A percentile compares a stretch with the other conserved stretches of the same genome.
Conservation (phyloP, 1,284 basidiomycete species). For the Irpex sp. region DNA sequence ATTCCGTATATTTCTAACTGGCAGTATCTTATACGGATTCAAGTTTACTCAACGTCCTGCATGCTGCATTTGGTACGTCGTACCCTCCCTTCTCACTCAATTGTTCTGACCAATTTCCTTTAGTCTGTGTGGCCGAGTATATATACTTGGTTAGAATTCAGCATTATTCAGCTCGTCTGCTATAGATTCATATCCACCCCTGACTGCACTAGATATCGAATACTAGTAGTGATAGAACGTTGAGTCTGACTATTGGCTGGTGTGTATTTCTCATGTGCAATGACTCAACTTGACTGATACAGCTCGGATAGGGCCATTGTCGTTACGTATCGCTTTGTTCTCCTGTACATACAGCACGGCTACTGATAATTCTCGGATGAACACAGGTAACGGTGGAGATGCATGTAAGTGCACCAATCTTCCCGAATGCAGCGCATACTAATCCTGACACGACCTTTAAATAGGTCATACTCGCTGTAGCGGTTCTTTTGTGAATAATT, state of each 20-base stretch:
- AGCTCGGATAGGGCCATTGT: not conserved
- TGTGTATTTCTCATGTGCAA: not conserved
- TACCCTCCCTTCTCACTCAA: not conserved
- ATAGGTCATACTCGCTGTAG: not conserved
- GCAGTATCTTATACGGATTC: not conserved
- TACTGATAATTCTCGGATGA: too few species aligned
- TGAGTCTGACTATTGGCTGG: not conserved
- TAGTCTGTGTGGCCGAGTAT: not conserved
- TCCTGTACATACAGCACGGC: not conserved
- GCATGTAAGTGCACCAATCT: not conserved
- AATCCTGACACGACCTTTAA: not conserved
- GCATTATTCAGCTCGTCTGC: not conserved
- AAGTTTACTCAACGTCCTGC: not conserved
- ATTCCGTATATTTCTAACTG: not conserved
- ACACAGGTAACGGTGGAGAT: not conserved
- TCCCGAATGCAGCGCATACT: not conserved
- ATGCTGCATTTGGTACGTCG: not conserved
- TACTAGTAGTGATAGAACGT: not conserved
- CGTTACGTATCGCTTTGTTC: not conserved
- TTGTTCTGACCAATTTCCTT: not conserved
- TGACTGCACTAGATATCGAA: not conserved
- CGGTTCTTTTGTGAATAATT: not conserved
- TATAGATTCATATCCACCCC: not conserved
- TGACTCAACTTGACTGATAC: too few species aligned
- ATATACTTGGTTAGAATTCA: not conserved